phyloP scores from a whole-genome alignment of 768 basidiomycete species.

The Phaeotremella skinneri region DNA sequence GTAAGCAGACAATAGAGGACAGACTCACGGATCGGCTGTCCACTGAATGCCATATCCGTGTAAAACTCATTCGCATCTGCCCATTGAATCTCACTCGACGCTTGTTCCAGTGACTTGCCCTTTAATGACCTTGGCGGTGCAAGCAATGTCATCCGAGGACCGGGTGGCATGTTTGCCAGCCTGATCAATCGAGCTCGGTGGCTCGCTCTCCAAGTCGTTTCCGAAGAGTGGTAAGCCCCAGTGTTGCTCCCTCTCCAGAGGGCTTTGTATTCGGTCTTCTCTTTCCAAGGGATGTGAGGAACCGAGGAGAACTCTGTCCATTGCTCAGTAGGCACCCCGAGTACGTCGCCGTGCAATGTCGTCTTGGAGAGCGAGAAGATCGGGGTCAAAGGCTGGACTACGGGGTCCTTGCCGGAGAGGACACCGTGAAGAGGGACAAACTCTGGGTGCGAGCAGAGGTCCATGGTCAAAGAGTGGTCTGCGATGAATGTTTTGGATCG shows the following conservation, averaged over 20 bases:
- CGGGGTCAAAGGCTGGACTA: conserved; percentile 30
- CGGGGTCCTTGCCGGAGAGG: conserved; percentile 34
- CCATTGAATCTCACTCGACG: conserved; percentile 2
- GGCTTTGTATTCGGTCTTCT: conserved; percentile 31
- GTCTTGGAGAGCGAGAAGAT: conserved; percentile 46
- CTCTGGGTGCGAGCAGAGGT: conserved; percentile 52
- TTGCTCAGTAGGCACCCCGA: conserved; percentile 48
- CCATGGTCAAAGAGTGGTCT: conserved; percentile 44
- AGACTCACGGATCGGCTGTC: conserved; percentile 40
- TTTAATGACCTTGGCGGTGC: conserved; percentile 14
- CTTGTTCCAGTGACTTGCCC: conserved; percentile 3
- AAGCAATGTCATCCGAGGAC: conserved; percentile 10
- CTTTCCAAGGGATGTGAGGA: conserved; percentile 36
- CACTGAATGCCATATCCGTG: conserved; percentile 41
- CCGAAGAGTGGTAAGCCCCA: conserved; percentile 27
- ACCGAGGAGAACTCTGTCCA: conserved; percentile 29
- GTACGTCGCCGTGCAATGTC: conserved; percentile 38
- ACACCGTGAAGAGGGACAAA: conserved; percentile 51
- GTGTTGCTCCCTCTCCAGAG: conserved; percentile 50
- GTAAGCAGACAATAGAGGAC: background rate
- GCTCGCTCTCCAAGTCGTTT: conserved; percentile 38
- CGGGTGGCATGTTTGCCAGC: conserved; percentile 21
- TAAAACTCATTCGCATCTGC: conserved; percentile 20
- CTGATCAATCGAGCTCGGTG: conserved; percentile 44
- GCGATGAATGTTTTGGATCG: conserved; percentile 46